Percentiles rank a stretch among this genome's conserved stretches.
Conservation (phyloP, 495 filamentous ascomycete genomes). For the Durotheca rogersii region DNA sequence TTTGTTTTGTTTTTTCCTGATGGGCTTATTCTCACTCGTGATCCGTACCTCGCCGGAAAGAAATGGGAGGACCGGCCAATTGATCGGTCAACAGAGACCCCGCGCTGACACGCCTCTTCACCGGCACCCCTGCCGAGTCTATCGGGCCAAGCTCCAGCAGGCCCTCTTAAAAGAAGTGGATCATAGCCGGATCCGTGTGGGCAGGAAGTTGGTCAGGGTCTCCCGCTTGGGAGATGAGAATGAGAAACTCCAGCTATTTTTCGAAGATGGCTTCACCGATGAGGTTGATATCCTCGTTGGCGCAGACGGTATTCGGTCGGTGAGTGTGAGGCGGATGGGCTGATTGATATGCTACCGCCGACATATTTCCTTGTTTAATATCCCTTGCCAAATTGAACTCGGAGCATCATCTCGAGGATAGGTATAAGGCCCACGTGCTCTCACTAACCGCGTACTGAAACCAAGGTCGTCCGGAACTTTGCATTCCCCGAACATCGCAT, state of each 20-base stretch:
- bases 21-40: background rate
- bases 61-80: conserved; percentile 25
- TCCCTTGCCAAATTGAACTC: too few species aligned
- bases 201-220: conserved; percentile 10
- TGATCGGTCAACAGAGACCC: conserved; percentile 14
- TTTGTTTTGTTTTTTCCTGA: too few species aligned
- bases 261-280: conserved; percentile 26
- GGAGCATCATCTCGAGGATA: too few species aligned
- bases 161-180: conserved; percentile 28
- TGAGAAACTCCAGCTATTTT: conserved; percentile 15
- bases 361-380: too few species aligned
- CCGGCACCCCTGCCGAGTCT: conserved; percentile 20
- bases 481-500: conserved; percentile 29
- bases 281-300: conserved; percentile 33
- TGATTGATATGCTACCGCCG: background rate
- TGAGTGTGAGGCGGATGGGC: background rate
- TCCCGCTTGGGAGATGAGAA: background rate
- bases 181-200: conserved; percentile 14
- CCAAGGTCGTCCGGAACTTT: conserved; percentile 28
- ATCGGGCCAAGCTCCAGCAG: conserved; percentile 33
- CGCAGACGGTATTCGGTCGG: conserved; percentile 35
- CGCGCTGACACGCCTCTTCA: conserved; percentile 9
- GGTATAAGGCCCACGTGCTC: too few species aligned
- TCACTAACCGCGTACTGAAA: background rate
- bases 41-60: conserved; percentile 10